Conservation (phyloP, 2,329 filamentous ascomycete species). For the Lachnum nothofagi region DNA sequence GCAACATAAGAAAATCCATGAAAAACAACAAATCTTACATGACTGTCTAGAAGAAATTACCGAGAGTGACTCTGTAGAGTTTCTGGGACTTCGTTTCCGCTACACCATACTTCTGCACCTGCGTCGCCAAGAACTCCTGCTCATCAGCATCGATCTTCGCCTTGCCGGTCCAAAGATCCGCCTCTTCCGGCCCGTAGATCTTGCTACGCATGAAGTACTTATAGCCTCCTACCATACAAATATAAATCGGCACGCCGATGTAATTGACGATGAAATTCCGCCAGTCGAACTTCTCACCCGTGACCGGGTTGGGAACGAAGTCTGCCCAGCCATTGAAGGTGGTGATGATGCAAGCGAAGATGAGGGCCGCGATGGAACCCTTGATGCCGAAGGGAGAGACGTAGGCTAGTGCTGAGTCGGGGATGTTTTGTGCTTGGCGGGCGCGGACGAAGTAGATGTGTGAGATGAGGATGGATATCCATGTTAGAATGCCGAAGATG, state of each 20-base stretch:
- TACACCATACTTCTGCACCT: conserved; percentile 16
- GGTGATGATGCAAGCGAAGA: conserved; percentile 68
- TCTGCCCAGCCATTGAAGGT: conserved; percentile 79
- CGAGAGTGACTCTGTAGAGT: conserved; percentile 23
- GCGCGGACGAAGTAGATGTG: conserved; percentile 64
- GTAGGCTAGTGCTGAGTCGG: conserved; percentile 55
- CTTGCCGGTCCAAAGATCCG: conserved; percentile 56
- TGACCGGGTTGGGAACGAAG: conserved; percentile 54
- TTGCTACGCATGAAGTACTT: conserved; percentile 43
- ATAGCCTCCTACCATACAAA: conserved; percentile 54
- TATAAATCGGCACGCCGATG: conserved; percentile 57
- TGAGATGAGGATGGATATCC: conserved; percentile 49
- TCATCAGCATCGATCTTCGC: conserved; percentile 57
- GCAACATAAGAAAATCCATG: not conserved
- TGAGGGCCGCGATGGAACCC: conserved; percentile 64
- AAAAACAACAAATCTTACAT: accelerated
- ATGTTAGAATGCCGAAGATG: conserved; percentile 32
- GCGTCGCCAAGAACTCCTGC: conserved; percentile 32
- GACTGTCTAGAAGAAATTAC: conserved; percentile 27
- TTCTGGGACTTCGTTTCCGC: conserved; percentile 14
- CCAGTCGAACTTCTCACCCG: conserved; percentile 48
- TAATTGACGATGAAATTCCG: conserved; percentile 63
- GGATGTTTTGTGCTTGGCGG: conserved; percentile 55
- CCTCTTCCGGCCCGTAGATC: conserved; percentile 43
- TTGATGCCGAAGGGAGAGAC: conserved; percentile 66